phyloP scores from a whole-genome alignment of 768 basidiomycete genomes.

The Stropharia rugosoannulata region DNA sequence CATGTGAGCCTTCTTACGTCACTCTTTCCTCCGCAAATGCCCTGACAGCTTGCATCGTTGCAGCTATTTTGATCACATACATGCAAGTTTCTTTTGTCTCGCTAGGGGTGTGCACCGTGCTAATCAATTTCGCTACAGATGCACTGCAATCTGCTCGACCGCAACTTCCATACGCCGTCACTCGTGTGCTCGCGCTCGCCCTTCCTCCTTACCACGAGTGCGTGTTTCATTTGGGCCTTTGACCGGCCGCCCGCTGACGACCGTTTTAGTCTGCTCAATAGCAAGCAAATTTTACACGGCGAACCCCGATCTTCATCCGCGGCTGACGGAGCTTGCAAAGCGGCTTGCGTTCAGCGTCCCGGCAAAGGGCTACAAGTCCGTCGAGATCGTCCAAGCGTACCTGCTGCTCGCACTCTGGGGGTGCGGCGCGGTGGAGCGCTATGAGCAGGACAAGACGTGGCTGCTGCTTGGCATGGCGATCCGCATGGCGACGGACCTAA shows the following conservation, averaged over 20 bases:
- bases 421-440: slow-evolving; percentile 92
- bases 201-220: slow-evolving; percentile 91
- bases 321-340: slow-evolving; percentile 79
- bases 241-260: slow-evolving; percentile 2
- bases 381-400: slow-evolving; percentile 95
- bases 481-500: slow-evolving; percentile 93
- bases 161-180: slow-evolving; percentile 90
- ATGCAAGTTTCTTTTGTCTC: slow-evolving; percentile 42
- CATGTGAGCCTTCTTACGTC: slow-evolving; percentile 55
- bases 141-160: slow-evolving; percentile 81
- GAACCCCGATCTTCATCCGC: slow-evolving; percentile 79
- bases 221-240: slow-evolving; percentile 24
- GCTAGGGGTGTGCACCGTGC: slow-evolving; percentile 11
- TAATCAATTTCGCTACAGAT: slow-evolving; percentile 40
- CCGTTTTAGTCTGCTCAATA: slow-evolving; percentile 82
- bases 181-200: slow-evolving; percentile 93
- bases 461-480: slow-evolving; percentile 84
- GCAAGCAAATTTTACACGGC: slow-evolving; percentile 85
- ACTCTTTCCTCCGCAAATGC: background rate
- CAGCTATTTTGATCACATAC: slow-evolving; percentile 77
- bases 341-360: slow-evolving; percentile 88
- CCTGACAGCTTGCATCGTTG: slow-evolving; percentile 10
- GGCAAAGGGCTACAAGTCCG: slow-evolving; percentile 86
- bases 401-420: slow-evolving; percentile 88
- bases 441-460: slow-evolving; percentile 97